Evolutionary conservation across 2,329 filamentous ascomycete genomes (phyloP).

Genomic region (Pyricularia pennisetigena): DNA sequence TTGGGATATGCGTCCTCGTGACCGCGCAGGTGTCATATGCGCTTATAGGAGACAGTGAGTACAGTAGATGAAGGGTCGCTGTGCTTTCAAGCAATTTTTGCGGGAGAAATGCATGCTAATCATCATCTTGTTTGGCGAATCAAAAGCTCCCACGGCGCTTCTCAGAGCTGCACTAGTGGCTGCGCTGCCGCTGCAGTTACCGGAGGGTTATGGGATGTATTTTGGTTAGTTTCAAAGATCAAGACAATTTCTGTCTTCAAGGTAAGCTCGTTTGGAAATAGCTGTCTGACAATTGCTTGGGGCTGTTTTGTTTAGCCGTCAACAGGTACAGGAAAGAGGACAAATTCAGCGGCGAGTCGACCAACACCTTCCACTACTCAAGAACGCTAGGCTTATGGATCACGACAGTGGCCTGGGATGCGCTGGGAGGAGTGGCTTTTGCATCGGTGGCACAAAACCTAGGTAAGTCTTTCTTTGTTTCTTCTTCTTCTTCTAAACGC

Average conservation of each 20-base stretch:
- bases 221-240: background rate
- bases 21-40: constrained; percentile 2
- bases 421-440: constrained; percentile 3
- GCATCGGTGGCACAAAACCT: constrained; percentile 2
- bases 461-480: background rate
- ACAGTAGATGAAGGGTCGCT: background rate
- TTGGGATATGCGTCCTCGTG: constrained; percentile 2
- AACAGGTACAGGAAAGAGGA: background rate
- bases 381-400: background rate
- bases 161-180: constrained; percentile 5
- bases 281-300: background rate
- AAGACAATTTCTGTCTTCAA: background rate
- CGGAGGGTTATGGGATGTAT: constrained; percentile 4
- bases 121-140: background rate
- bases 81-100: background rate
- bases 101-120: background rate
- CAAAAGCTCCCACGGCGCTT: background rate
- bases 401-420: background rate
- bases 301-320: background rate
- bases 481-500: background rate
- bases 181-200: background rate
- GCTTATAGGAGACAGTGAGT: background rate
- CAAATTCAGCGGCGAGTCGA: background rate
- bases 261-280: background rate
- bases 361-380: background rate